These are phyloP conservation scores for Gliomastix tumulicola DNA, from an alignment of 2,329 filamentous ascomycete genomes.

Conservation along the genomic window DNA sequence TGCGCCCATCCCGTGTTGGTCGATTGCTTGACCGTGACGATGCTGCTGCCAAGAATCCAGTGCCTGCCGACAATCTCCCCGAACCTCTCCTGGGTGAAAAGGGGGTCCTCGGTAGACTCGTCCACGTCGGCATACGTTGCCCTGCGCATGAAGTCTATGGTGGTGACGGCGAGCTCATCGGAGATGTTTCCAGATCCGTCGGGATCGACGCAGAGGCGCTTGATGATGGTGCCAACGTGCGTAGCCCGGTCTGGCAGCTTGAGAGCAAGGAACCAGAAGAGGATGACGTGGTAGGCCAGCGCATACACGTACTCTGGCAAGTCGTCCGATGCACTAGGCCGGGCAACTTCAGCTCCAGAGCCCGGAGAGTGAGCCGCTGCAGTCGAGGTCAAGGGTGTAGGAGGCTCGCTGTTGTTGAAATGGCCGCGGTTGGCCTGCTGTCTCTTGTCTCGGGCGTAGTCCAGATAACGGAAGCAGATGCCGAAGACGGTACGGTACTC, in stretches of 20 bases:
- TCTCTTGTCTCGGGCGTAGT: constrained; percentile 71
- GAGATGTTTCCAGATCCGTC: constrained; percentile 62
- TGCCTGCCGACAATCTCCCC: constrained; percentile 60
- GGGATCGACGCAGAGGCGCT: constrained; percentile 73
- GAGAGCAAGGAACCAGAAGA: constrained; percentile 92
- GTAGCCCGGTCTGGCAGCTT: constrained; percentile 77
- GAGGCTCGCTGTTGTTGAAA: constrained; percentile 32
- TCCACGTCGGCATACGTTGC: constrained; percentile 80
- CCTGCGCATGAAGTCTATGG: constrained; percentile 90
- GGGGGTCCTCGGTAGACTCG: constrained; percentile 60
- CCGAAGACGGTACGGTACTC: constrained; percentile 93
- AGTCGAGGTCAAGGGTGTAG: constrained; percentile 16
- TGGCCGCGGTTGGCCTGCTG: constrained; percentile 38
- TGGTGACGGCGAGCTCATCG: constrained; percentile 90
- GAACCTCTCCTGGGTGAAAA: constrained; percentile 59
- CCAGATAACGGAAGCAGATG: constrained; percentile 88
- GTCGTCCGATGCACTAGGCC: constrained; percentile 50
- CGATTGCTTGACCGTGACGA: constrained; percentile 69
- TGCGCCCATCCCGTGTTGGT: constrained; percentile 60
- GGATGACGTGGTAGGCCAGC: constrained; percentile 88
- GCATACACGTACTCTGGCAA: constrained; percentile 91
- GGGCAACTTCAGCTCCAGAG: constrained; percentile 12
- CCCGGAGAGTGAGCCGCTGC: constrained; percentile 5
- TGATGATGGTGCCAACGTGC: constrained; percentile 85
- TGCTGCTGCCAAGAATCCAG: constrained; percentile 68